Conservation (phyloP, 163 green algal genomes). For the Picocystis sp. region DNA sequence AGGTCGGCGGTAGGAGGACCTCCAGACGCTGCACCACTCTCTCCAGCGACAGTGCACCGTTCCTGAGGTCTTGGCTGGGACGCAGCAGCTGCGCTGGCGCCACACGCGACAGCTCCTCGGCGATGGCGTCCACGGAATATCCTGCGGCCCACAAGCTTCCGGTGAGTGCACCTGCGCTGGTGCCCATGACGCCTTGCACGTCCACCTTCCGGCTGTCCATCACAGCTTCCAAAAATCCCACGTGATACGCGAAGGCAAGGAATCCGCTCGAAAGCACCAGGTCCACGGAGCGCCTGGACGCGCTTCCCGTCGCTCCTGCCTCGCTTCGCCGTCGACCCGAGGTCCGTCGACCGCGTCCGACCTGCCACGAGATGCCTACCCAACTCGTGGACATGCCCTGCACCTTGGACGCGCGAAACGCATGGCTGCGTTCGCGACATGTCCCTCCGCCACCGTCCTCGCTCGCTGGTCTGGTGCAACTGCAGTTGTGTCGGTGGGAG, state of each 20-base stretch:
- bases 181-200: conserved; percentile 59
- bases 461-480: too few species aligned
- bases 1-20: conserved; percentile 53
- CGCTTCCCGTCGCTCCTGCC: not conserved
- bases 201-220: conserved; percentile 23
- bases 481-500: too few species aligned
- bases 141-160: conserved; percentile 64
- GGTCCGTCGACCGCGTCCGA: too few species aligned
- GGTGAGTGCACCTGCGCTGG: conserved; percentile 51
- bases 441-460: too few species aligned
- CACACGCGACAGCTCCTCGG: conserved; percentile 33
- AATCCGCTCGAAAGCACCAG: conserved; percentile 70
- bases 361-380: too few species aligned
- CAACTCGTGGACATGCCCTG: too few species aligned
- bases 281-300: conserved; percentile 27
- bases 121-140: conserved; percentile 46
- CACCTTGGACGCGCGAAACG: too few species aligned
- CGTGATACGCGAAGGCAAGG: conserved; percentile 69
- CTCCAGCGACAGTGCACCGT: conserved; percentile 2
- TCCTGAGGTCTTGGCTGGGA: conserved; percentile 12
- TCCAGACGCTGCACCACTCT: not conserved
- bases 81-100: conserved; percentile 50
- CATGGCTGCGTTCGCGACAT: too few species aligned
- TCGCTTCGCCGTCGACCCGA: too few species aligned
- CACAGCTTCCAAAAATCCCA: conserved; percentile 61